phyloP scores from a whole-genome alignment of 2,329 filamentous ascomycete species.

The Monilinia fructicola region DNA sequence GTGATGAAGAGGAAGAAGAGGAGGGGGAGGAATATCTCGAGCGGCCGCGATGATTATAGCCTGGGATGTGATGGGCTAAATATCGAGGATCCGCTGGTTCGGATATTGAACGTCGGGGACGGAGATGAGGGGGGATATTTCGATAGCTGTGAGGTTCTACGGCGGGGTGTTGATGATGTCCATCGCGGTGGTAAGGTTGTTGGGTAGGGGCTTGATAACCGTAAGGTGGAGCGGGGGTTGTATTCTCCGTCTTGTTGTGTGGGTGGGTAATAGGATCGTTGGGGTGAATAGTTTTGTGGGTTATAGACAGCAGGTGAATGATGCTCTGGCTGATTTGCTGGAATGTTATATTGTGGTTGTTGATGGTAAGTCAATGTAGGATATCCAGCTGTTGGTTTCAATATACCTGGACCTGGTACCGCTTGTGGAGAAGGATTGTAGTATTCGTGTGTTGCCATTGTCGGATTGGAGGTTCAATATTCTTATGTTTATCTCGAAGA shows the following conservation, averaged over 20 bases:
- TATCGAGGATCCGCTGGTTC: constrained; percentile 26
- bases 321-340: background rate
- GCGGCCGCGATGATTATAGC: constrained; percentile 1
- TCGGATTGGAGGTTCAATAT: background rate
- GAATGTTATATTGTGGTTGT: constrained; percentile 6
- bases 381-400: constrained; percentile 6
- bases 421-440: constrained; percentile 1
- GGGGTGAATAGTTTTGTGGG: background rate
- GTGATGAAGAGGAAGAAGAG: background rate
- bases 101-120: constrained; percentile 28
- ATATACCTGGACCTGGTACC: constrained; percentile 4
- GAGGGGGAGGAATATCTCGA: constrained; percentile 8
- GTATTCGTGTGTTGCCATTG: constrained; percentile 8
- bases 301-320: background rate
- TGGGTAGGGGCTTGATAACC: background rate
- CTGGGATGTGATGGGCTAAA: constrained; percentile 24
- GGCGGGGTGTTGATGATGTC: background rate
- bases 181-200: background rate
- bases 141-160: background rate
- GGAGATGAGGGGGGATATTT: constrained; percentile 19
- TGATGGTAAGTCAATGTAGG: constrained; percentile 15
- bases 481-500: background rate
- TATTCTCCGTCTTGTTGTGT: background rate
- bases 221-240: background rate
- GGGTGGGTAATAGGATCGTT: background rate